A percentile compares a stretch with the other conserved stretches of the same genome.
These are phyloP conservation scores for Rhodofomes roseus DNA, from an alignment of 1,284 basidiomycete genomes.

Conservation along the genomic window DNA sequence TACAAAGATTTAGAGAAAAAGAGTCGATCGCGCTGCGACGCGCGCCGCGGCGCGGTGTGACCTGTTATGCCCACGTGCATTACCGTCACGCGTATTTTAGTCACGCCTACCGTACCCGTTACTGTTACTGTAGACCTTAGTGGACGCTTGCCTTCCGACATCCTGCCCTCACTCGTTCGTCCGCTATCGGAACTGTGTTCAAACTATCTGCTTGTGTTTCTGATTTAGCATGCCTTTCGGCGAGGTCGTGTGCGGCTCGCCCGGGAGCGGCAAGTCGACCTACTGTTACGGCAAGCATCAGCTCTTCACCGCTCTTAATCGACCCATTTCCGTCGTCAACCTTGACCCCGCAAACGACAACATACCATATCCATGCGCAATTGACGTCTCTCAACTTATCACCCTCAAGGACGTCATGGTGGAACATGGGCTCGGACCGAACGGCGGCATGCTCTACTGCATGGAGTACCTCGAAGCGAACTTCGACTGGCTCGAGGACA, in stretches of 20 bases:
- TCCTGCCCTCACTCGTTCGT: too few species aligned
- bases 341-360: constrained; percentile 93
- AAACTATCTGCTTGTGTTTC: too few species aligned
- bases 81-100: too few species aligned
- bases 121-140: too few species aligned
- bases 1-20: too few species aligned
- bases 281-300: constrained; percentile 94
- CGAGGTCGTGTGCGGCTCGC: constrained; percentile 88
- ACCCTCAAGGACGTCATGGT: constrained; percentile 89
- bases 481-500: constrained; percentile 88
- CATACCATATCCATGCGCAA: constrained; percentile 87
- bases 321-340: constrained; percentile 90
- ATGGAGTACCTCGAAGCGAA: constrained; percentile 97
- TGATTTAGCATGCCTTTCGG: constrained; percentile 79
- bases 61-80: too few species aligned
- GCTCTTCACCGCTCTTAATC: constrained; percentile 81
- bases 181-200: too few species aligned
- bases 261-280: constrained; percentile 92
- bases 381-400: constrained; percentile 86
- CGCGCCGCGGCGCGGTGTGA: too few species aligned
- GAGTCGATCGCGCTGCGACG: too few species aligned
- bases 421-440: constrained; percentile 86
- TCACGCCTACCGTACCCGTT: too few species aligned
- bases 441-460: constrained; percentile 96
- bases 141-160: too few species aligned